Evolutionary conservation across 78 protist species (phyloP).

Genomic region (Speleostelium caveatum): DNA sequence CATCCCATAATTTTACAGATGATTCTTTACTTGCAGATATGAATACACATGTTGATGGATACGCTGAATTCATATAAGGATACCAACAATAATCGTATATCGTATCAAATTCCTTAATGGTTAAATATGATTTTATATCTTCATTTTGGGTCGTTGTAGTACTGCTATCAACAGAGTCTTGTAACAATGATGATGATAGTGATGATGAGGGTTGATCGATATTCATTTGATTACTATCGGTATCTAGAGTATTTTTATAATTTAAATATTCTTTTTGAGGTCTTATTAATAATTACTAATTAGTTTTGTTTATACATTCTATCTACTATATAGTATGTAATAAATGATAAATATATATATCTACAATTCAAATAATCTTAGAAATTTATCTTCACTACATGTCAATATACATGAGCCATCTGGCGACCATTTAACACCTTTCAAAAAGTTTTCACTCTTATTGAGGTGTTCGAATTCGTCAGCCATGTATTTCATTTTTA

Average conservation of each 20-base stretch:
- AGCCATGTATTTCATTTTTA: background rate
- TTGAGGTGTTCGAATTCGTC: background rate
- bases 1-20: slow-evolving; percentile 28
- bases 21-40: background rate
- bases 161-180: background rate
- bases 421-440: slow-evolving; percentile 60
- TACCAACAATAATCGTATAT: slow-evolving; percentile 62
- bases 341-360: background rate
- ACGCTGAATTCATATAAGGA: slow-evolving; percentile 54
- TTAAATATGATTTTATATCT: slow-evolving; percentile 5
- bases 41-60: slow-evolving; percentile 22
- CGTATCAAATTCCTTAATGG: slow-evolving; percentile 27
- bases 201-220: background rate
- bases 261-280: background rate
- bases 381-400: slow-evolving; percentile 25
- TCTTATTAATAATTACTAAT: background rate
- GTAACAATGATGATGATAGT: background rate
- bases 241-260: background rate
- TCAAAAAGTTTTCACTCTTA: slow-evolving; percentile 9
- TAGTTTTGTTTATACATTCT: too few relatives aligned
- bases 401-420: slow-evolving; percentile 66
- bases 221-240: background rate
- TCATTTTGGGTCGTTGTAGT: background rate
- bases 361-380: slow-evolving; percentile 59
- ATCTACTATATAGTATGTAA: background rate